Evolutionary conservation across 495 filamentous ascomycete genomes (phyloP), one percentile per base, ranked within the genome.

Genomic region (Aspergillus olivimuriae): DNA sequence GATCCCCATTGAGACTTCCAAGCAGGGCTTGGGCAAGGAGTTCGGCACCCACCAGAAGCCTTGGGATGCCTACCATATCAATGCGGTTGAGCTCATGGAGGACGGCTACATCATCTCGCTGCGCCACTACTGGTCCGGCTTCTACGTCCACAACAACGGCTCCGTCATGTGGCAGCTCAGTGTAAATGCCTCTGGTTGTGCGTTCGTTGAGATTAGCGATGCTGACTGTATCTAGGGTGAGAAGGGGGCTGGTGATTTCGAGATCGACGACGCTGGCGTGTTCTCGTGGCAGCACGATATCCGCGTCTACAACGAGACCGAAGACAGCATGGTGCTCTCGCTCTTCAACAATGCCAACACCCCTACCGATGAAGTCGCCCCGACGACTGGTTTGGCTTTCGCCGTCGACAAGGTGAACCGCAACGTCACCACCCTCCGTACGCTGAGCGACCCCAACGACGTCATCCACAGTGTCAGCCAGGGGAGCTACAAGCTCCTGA

Each of bases 201-300:
- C 15, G 12, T 31, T n/a, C 10, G 12, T 20, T 6, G 20, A 34
- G 12, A 15, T n/a, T 31, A 26, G 24, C 11, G 24, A 28, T 28
- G 24, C 24, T 28, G 11, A 28, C n/a, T 21, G 52, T 4, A 37
- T 57, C n/a, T 34, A 66, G 45, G 55, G 55, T 22, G 72, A 67
- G 9, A 51, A 65, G n/a, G 61, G 57, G 16, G 58, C 55, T 1
- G 69, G 66, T 2, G 65, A 71, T 44, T 75, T 75, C 41, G 57
- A 63, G 21, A 56, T 60, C 12, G 62, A 69, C 20, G 44, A 52
- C 17, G 55, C 55, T 8, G 68, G 60, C 7, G 48, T 58, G 39
- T 76, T 75, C 47, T 63, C 62, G 16, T 72, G 68, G 68, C 66
- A 70, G 49, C 68, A 72, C 30, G 60, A 68, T 30, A 61, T 68